These are phyloP conservation scores for Leptomonas seymouri DNA, from an alignment of 208 protist genomes.

Conservation along the genomic window DNA sequence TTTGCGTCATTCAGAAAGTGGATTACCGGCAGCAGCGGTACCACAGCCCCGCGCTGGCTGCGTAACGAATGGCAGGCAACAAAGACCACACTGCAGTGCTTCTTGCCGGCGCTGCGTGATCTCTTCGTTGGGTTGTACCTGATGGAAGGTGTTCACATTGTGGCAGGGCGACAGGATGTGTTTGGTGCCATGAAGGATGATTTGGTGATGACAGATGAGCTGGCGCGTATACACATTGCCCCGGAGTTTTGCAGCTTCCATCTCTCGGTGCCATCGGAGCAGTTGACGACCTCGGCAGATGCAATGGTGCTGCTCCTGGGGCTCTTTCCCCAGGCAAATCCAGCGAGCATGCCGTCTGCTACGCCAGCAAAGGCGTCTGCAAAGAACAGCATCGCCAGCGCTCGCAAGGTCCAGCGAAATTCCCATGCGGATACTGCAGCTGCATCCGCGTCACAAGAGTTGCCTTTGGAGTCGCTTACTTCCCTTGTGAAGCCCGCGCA, in stretches of 20 bases:
- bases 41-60: conserved; percentile 18
- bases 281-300: conserved; percentile 37
- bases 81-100: conserved; percentile 27
- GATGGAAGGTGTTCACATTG: conserved; percentile 20
- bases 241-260: conserved; percentile 36
- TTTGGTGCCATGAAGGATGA: conserved; percentile 36
- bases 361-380: not conserved
- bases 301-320: conserved; percentile 34
- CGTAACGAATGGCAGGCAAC: conserved; percentile 32
- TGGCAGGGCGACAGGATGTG: conserved; percentile 31
- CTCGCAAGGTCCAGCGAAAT: not conserved
- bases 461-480: not conserved
- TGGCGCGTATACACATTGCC: conserved; percentile 31
- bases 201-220: conserved; percentile 32
- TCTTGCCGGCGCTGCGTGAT: conserved; percentile 28
- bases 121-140: conserved; percentile 30
- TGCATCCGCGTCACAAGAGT: not conserved
- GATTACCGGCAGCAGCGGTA: conserved; percentile 9
- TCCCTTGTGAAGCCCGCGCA: conserved; percentile 1
- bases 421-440: not conserved
- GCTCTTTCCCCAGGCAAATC: conserved; percentile 10
- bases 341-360: not conserved
- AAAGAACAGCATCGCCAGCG: not conserved
- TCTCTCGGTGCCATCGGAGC: conserved; percentile 37
- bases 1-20: conserved; percentile 24